Percentiles rank a stretch among this genome's conserved stretches.
Conservation (phyloP, 2,329 filamentous ascomycete species). For the Colletotrichum sp. region DNA sequence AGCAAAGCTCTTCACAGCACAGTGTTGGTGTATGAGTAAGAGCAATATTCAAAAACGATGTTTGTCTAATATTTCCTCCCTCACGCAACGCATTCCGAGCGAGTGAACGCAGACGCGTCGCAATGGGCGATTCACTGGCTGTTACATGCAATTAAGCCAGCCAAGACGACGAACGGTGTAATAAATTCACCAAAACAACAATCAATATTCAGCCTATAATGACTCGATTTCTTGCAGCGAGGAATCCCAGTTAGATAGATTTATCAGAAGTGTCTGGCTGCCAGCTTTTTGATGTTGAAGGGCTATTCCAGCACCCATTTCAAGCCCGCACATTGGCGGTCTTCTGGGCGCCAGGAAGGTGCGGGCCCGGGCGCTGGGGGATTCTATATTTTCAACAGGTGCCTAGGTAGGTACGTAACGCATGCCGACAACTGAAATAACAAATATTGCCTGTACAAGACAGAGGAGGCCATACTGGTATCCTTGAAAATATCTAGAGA, state of each 20-base stretch:
- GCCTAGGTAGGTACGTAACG: too few species aligned
- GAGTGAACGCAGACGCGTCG: not conserved
- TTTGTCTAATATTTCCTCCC: too few species aligned
- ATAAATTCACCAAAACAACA: not conserved
- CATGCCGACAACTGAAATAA: not conserved
- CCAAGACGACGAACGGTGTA: not conserved
- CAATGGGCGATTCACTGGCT: not conserved
- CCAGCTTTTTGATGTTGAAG: not conserved
- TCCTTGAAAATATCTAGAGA: not conserved
- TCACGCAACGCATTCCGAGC: too few species aligned
- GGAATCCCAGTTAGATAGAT: rapidly evolving
- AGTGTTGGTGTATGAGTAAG: too few species aligned
- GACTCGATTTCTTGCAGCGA: not conserved
- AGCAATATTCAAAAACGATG: too few species aligned
- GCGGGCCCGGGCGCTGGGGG: not conserved
- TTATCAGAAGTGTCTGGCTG: not conserved
- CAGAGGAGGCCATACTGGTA: not conserved
- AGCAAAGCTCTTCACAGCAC: too few species aligned
- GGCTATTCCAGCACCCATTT: not conserved
- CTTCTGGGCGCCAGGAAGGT: not conserved
- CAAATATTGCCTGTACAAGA: not conserved
- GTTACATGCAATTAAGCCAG: not conserved
- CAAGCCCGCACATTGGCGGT: too few species aligned
- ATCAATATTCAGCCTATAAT: not conserved
- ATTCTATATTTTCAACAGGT: too few species aligned